Evolutionary conservation across 176 grass and related monocot species (phyloP), one percentile per base, ranked within the genome.

Genomic region (Phoenix dactylifera): DNA sequence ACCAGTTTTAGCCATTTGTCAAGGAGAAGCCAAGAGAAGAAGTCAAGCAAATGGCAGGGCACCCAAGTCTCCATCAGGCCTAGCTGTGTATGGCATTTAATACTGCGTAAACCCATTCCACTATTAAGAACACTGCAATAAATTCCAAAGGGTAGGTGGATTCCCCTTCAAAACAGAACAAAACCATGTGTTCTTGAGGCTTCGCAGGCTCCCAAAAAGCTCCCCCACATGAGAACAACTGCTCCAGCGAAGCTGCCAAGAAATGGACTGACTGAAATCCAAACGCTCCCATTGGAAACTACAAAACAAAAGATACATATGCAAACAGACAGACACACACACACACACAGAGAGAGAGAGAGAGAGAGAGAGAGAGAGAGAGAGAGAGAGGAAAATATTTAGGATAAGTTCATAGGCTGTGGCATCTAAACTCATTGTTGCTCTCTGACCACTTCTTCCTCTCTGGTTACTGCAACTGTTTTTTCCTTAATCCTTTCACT

Each of bases 121-220:
- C 63, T 67, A 50, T 72, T 70, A 62, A 54, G 56, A 66, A 55
- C 64, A 23, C 39, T 64, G 55, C 76, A 81, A 77, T 83, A 70
- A 65, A 75, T 75, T 75, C 49, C 66, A 35, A 66, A 48, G 64
- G 32, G 59, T 84, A 59, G 77, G 22, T 71, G 81, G 82, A 83
- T 77, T 80, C 76, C 68, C 73, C 80, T 56, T 69, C 78, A 24
- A 52, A 72, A 68, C 48, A 69, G 9, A 71, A 83, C 85, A 82
- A 82, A 68, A 55, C 39, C 79, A 70, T 81, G 65, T 70, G 69
- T 73, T 61, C 49, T 6, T 10, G 22, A 14, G 35, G 9, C 35
- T 12, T 44, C 35, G 9, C 35, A 44, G 35, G 17, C 51, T 16
- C 22, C 22, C 22, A 51, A 24, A 49, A n/a, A 4, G 18, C 62